Conservation (phyloP, 2,329 filamentous ascomycete genomes). For the Alternaria postmessia region DNA sequence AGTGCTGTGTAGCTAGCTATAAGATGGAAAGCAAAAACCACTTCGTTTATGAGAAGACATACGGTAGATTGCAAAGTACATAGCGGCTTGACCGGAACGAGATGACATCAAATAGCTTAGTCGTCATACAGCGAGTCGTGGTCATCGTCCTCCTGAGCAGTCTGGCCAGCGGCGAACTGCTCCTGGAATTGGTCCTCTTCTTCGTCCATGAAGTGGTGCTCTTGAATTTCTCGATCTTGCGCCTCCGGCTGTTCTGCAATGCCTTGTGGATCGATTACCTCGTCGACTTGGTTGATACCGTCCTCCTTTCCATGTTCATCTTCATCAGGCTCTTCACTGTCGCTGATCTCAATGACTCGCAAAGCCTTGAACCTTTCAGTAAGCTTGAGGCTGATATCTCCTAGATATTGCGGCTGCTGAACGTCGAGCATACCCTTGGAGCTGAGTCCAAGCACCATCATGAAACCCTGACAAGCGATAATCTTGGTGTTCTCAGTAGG, state of each 20-base stretch:
- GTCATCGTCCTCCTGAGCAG: conserved; percentile 23
- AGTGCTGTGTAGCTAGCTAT: background rate
- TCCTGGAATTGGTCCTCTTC: conserved; percentile 34
- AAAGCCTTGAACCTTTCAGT: conserved; percentile 31
- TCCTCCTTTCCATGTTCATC: background rate
- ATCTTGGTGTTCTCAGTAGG: conserved; percentile 61
- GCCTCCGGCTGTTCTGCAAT: background rate
- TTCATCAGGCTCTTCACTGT: conserved; percentile 10
- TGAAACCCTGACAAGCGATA: conserved; percentile 67
- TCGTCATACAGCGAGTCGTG: conserved; percentile 34
- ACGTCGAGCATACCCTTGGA: conserved; percentile 71
- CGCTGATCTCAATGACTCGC: conserved; percentile 23
- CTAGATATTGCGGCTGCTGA: conserved; percentile 62
- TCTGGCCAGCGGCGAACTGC: conserved; percentile 31
- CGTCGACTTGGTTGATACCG: background rate
- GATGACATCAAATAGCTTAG: conserved; percentile 15
- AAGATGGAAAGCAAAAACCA: background rate
- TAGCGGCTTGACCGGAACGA: background rate
- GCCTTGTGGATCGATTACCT: background rate
- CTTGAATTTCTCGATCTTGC: conserved; percentile 11
- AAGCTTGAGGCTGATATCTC: conserved; percentile 46
- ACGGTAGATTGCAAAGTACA: background rate
- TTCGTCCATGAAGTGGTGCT: conserved; percentile 7
- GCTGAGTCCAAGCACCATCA: conserved; percentile 50
- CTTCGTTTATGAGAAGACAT: background rate